phyloP scores from a whole-genome alignment of 257 asterid species.

The Jacaranda mimosifolia region DNA sequence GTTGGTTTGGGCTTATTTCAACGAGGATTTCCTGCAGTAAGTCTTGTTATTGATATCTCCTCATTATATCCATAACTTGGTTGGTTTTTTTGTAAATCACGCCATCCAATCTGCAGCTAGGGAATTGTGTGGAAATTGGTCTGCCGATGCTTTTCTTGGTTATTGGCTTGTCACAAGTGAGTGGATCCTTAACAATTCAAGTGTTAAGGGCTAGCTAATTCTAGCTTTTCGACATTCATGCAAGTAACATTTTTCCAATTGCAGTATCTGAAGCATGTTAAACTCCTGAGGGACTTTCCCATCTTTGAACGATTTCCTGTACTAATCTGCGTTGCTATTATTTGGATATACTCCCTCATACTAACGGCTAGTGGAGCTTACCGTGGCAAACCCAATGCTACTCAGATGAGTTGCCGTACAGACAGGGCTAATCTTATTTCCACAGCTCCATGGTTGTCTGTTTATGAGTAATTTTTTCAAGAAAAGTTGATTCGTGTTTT shows the following conservation, averaged over 20 bases:
- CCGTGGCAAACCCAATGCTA: conserved; percentile 55
- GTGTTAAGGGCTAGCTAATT: background rate
- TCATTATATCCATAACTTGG: background rate
- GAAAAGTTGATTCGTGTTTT: background rate
- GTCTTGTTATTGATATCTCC: conserved; percentile 21
- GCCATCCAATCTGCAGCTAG: conserved; percentile 66
- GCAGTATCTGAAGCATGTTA: conserved; percentile 96
- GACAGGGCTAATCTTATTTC: conserved; percentile 88
- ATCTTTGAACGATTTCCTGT: conserved; percentile 93
- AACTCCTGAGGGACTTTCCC: conserved; percentile 89
- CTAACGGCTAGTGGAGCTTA: conserved; percentile 96
- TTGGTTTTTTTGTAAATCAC: background rate
- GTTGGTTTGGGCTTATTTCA: conserved; percentile 96
- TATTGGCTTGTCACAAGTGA: conserved; percentile 89
- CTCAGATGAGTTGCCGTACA: conserved; percentile 87
- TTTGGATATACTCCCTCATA: conserved; percentile 87
- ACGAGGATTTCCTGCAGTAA: conserved; percentile 92
- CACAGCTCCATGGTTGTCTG: conserved; percentile 88
- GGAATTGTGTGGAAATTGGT: conserved; percentile 95
- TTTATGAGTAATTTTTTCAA: background rate
- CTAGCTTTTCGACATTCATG: conserved; percentile 36
- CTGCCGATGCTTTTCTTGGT: conserved; percentile 88
- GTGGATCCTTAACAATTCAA: conserved; percentile 31
- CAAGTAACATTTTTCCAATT: conserved; percentile 41
- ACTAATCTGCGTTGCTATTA: conserved; percentile 69